A percentile compares a stretch with the other conserved stretches of the same genome.
These are phyloP conservation scores for Solanum arcanum DNA, from an alignment of 257 asterid species.

Conservation along the genomic window DNA sequence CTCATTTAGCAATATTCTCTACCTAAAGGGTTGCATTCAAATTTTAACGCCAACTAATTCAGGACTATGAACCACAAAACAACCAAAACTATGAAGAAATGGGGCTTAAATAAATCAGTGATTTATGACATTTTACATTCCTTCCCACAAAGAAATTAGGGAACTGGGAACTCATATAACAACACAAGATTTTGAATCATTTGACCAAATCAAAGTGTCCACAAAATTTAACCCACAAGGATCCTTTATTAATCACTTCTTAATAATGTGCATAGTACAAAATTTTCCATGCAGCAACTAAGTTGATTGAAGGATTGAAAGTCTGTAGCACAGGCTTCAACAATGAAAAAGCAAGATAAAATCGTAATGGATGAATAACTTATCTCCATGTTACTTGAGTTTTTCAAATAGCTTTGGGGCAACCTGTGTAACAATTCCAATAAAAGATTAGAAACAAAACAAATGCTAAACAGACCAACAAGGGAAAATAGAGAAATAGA, in stretches of 20 bases:
- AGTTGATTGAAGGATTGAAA: neutral
- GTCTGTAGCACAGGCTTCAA: neutral
- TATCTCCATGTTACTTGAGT: neutral
- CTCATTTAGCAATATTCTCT: neutral
- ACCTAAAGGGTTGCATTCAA: neutral
- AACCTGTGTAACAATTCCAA: constrained; percentile 4
- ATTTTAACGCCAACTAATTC: neutral
- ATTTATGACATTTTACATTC: neutral
- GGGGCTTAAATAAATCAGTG: neutral
- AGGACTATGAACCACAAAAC: neutral
- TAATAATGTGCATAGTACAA: neutral
- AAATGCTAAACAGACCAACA: neutral
- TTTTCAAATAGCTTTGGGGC: constrained; percentile 4
- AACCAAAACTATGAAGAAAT: neutral
- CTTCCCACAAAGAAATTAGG: neutral
- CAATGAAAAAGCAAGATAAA: neutral
- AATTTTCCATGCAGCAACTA: neutral
- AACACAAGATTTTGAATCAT: neutral
- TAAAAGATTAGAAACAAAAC: neutral
- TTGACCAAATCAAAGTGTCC: neutral
- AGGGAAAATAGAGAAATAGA: neutral
- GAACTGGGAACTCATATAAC: neutral
- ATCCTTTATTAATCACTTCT: neutral
- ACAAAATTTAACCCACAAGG: neutral
- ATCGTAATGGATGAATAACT: neutral